phyloP scores from a whole-genome alignment of 208 protist genomes.

The Herpetomonas muscarum region DNA sequence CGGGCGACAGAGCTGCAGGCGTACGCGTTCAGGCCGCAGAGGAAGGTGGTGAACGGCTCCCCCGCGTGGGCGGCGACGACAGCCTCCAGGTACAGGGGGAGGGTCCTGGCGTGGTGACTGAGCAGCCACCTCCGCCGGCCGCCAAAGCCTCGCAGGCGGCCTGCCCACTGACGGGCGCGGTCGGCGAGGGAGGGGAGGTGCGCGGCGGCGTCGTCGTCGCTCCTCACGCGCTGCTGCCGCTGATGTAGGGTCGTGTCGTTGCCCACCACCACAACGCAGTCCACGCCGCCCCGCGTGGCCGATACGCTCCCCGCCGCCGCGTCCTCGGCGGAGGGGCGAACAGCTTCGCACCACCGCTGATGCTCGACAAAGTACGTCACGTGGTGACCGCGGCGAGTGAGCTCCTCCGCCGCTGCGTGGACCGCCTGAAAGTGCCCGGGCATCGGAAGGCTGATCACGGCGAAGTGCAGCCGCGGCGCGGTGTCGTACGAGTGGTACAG shows the following conservation, averaged over 20 bases:
- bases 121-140: constrained; percentile 19
- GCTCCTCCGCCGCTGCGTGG: constrained; percentile 32
- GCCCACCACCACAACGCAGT: constrained; percentile 15
- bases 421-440: constrained; percentile 48
- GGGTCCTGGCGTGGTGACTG: constrained; percentile 28
- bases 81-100: constrained; percentile 25
- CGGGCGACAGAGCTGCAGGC: constrained; percentile 25
- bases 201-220: constrained; percentile 24
- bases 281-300: background rate
- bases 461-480: constrained; percentile 40
- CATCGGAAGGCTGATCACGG: constrained; percentile 38
- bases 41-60: constrained; percentile 34
- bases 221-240: constrained; percentile 26
- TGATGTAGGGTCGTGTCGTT: too few relatives aligned
- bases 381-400: constrained; percentile 40
- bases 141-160: constrained; percentile 15
- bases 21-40: constrained; percentile 43
- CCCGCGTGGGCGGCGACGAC: constrained; percentile 15
- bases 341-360: constrained; percentile 29
- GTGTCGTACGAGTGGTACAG: constrained; percentile 16
- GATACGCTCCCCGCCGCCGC: background rate
- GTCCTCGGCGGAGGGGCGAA: constrained; percentile 10
- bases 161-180: constrained; percentile 8
- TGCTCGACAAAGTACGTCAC: constrained; percentile 47
- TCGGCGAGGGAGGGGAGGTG: constrained; percentile 8